Base-by-base conservation (phyloP, 2,329 filamentous ascomycete species). In the Monosporascus cannonballus region DNA sequence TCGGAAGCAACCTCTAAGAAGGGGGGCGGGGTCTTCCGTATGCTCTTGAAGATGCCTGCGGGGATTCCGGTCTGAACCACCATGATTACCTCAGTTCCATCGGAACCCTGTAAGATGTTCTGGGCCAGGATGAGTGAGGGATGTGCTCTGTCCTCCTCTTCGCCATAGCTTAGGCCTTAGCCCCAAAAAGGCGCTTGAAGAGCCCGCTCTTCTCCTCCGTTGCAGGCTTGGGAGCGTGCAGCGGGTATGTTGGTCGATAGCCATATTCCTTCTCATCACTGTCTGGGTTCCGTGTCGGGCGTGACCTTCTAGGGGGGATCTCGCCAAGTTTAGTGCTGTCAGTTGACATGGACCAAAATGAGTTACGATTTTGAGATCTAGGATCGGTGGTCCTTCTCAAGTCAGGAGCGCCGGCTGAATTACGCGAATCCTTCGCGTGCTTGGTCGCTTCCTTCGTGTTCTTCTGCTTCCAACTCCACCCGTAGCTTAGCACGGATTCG, bases 321-420 rank as follows among this genome's bases (percentile, higher is more conserved):
- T 76, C 73, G n/a, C 73, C 73, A 4, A 76, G 58, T 52, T 76
- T 76, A 14, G 73, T 76, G 54, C 73, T 76, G 50, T 69, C 71
- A 2, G 74, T 74, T 5, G 70, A 69, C 46, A 69, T 70, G 3
- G 73, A 73, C 51, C 69, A 59, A 48, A 62, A 59, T 0, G 67
- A 69, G 37, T 62, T 61, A 34, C 66, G 52, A 20, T 64, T 57
- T 14, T 50, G 49, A 8, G 37, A 25, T 30, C 7, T 36, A 17
- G 42, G 17, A 7, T 18, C 20, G 9, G 42, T n/a, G 6, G 42
- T 27, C 25, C 24, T 46, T n/a, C 42, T 30, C 42, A 30, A 11
- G 6, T 27, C 14, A 46, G 22, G 42, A 9, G 38, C 7, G 18
- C 38, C 38, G 17, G 38, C 17, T 3, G 24, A 2, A 30, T 17